phyloP scores from a whole-genome alignment of 2,329 filamentous ascomycete species.

The Nemania serpens region DNA sequence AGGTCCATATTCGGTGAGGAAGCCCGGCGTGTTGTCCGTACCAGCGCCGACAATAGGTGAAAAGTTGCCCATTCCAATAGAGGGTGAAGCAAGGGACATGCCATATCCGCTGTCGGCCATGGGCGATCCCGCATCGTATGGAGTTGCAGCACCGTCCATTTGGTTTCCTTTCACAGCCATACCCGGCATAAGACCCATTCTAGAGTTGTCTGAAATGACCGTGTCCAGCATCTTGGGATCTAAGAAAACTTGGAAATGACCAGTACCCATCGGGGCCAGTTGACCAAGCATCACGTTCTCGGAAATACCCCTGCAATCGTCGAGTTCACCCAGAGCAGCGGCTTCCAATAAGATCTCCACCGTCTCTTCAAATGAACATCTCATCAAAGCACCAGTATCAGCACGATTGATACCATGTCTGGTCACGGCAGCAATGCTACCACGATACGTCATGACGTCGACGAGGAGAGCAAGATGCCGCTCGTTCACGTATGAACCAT shows the following conservation, averaged over 20 bases:
- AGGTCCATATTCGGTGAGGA: slow-evolving; percentile 64
- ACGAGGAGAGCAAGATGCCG: slow-evolving; percentile 93
- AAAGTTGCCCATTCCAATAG: slow-evolving; percentile 63
- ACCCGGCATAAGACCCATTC: slow-evolving; percentile 79
- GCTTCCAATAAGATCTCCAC: slow-evolving; percentile 98
- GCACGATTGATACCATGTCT: slow-evolving; percentile 98
- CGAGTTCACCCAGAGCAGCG: slow-evolving; percentile 89
- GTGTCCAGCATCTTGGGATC: slow-evolving; percentile 96
- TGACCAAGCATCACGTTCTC: slow-evolving; percentile 99
- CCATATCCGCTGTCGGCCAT: slow-evolving; percentile 71
- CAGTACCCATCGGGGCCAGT: slow-evolving; percentile 94
- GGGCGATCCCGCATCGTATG: slow-evolving; percentile 87
- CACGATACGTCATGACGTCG: slow-evolving; percentile 97
- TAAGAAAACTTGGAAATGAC: slow-evolving; percentile 90
- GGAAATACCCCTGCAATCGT: slow-evolving; percentile 97
- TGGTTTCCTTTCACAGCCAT: slow-evolving; percentile 77
- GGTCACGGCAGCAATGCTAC: slow-evolving; percentile 92
- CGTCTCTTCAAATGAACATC: slow-evolving; percentile 99
- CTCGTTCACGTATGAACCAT: slow-evolving; percentile 99
- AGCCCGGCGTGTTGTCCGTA: slow-evolving; percentile 71
- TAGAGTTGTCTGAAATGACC: slow-evolving; percentile 88
- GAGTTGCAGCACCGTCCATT: slow-evolving; percentile 84
- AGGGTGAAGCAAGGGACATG: slow-evolving; percentile 64
- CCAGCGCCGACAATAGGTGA: slow-evolving; percentile 78
- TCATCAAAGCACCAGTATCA: slow-evolving; percentile 97